Percentiles rank a stretch among this genome's conserved stretches.
These are phyloP conservation scores for Neurospora sublineolata DNA, from an alignment of 495 filamentous ascomycete genomes.

Conservation along the genomic window DNA sequence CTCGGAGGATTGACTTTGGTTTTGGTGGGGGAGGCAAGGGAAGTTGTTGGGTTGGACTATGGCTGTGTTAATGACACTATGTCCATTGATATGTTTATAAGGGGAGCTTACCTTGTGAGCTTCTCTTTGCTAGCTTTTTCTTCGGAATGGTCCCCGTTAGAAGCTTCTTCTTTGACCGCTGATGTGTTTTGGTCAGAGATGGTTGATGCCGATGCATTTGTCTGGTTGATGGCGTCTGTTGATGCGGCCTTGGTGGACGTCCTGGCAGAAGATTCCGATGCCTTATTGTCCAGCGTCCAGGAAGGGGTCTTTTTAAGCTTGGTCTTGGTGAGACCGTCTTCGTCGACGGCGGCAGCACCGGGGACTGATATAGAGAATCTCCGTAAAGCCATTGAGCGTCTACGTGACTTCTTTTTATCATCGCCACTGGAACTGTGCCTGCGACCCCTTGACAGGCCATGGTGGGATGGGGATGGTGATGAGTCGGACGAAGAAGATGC, in stretches of 20 bases:
- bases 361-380: conserved; percentile 13
- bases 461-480: not conserved
- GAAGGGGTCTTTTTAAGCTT: conserved; percentile 18
- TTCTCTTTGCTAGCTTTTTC: conserved; percentile 1
- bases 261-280: conserved; percentile 10
- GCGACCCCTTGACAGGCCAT: conserved; percentile 12
- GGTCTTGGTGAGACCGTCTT: conserved; percentile 17
- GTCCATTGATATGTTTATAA: not conserved
- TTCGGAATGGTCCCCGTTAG: not conserved
- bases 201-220: not conserved
- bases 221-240: conserved; percentile 18
- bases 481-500: conserved; percentile 6
- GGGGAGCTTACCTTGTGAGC: conserved; percentile 8
- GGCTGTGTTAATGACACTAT: not conserved
- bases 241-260: conserved; percentile 12
- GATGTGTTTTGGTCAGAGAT: not conserved
- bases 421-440: conserved; percentile 20
- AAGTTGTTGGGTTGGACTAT: conserved; percentile 5
- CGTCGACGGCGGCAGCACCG: conserved; percentile 2
- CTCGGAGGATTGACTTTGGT: conserved; percentile 22
- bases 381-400: conserved; percentile 17
- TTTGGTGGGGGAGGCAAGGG: conserved; percentile 2
- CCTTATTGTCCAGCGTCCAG: conserved; percentile 6
- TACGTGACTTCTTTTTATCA: conserved; percentile 23
- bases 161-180: conserved; percentile 3